Conservation (phyloP, 23 red algal genomes). For the Gracilaria caudata region DNA sequence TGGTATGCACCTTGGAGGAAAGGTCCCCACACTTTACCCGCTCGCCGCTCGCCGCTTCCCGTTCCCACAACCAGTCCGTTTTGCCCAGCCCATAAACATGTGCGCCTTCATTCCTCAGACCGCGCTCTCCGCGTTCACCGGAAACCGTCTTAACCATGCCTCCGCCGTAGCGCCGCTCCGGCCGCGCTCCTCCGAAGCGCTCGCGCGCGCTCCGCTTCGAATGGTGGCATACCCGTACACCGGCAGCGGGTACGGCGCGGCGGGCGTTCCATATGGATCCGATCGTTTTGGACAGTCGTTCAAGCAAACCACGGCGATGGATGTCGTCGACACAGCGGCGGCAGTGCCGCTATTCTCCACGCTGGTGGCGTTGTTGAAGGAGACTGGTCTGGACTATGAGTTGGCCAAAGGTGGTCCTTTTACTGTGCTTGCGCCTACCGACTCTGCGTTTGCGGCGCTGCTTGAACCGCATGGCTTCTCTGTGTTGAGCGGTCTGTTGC, state of each 20-base stretch:
- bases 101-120: not conserved
- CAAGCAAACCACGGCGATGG: constrained; percentile 26
- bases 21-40: no score
- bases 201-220: not conserved
- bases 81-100: not conserved
- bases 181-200: not conserved
- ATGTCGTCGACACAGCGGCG: constrained; percentile 64
- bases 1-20: no score
- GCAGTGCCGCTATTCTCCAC: constrained; percentile 61
- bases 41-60: not conserved
- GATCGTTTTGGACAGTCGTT: constrained; percentile 52
- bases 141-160: not conserved
- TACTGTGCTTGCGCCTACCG: constrained; percentile 70
- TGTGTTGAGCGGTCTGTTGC: constrained; percentile 37
- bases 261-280: constrained; percentile 55
- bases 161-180: constrained; percentile 11
- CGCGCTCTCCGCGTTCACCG: not conserved
- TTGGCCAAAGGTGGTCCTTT: constrained; percentile 68
- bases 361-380: constrained; percentile 42
- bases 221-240: constrained; percentile 70
- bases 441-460: constrained; percentile 62
- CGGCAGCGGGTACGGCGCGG: constrained; percentile 70
- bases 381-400: constrained; percentile 71
- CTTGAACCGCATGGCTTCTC: constrained; percentile 68
- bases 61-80: not conserved